Percentiles rank a stretch among this genome's conserved stretches.
These are phyloP conservation scores for Westerdykella ornata DNA, from an alignment of 2,329 filamentous ascomycete genomes.

Conservation along the genomic window DNA sequence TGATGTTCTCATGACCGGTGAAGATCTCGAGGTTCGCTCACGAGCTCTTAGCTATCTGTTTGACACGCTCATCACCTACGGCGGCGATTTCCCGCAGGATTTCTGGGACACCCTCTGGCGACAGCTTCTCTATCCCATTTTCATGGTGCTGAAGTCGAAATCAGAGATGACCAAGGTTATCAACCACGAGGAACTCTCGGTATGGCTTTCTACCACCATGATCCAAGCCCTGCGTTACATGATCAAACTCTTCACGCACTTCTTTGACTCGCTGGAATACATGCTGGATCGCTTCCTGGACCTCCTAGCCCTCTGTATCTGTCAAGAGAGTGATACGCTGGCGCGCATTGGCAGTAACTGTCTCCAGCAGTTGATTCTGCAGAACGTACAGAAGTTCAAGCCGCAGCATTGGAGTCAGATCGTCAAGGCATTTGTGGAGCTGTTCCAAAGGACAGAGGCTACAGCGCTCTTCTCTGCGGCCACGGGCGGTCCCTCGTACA, in stretches of 20 bases:
- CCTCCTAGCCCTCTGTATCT: conserved; percentile 89
- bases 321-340: conserved; percentile 97
- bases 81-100: conserved; percentile 81
- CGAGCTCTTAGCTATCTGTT: conserved; percentile 92
- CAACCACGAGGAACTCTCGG: conserved; percentile 93
- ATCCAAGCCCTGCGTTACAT: conserved; percentile 97
- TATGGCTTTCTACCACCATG: conserved; percentile 99
- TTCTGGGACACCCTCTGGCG: conserved; percentile 99
- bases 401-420: conserved; percentile 88
- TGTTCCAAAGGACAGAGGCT: conserved; percentile 91
- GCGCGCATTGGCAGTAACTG: conserved; percentile 98
- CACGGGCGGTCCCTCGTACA: conserved; percentile 42
- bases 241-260: conserved; percentile 98
- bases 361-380: conserved; percentile 88
- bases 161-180: conserved; percentile 94
- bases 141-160: conserved; percentile 93
- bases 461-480: conserved; percentile 91
- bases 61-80: conserved; percentile 82
- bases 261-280: conserved; percentile 91
- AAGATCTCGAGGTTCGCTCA: conserved; percentile 91
- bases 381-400: conserved; percentile 90
- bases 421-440: conserved; percentile 88
- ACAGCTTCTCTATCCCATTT: conserved; percentile 94
- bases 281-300: conserved; percentile 98
- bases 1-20: conserved; percentile 97